A percentile compares a stretch with the other conserved stretches of the same genome.
Conservation (phyloP, 164 flowering plant genomes). For the Vitis amurensis region DNA sequence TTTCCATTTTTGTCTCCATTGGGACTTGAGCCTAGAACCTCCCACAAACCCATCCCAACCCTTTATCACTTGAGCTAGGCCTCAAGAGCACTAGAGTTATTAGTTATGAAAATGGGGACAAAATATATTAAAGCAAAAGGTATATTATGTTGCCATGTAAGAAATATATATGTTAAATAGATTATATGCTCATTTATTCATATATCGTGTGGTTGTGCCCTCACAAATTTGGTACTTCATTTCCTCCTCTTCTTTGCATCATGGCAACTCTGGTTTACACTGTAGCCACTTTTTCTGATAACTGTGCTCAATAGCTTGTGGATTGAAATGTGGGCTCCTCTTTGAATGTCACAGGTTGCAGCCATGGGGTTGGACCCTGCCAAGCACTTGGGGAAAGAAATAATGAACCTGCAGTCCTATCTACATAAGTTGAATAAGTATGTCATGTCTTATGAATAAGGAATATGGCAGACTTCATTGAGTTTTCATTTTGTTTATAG, state of each 20-base stretch:
- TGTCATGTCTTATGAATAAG: conserved; percentile 6
- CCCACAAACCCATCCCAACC: no score
- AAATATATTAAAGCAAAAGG: background rate
- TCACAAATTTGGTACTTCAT: background rate
- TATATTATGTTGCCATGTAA: background rate
- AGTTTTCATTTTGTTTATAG: no score
- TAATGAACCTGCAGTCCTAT: conserved; percentile 51
- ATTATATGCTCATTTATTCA: background rate
- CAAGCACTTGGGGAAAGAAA: conserved; percentile 87
- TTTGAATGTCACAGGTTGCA: conserved; percentile 62
- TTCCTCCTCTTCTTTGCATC: background rate
- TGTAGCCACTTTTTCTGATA: background rate
- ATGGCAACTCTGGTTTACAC: background rate
- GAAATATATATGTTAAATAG: background rate
- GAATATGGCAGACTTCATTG: no score
- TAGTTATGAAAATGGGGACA: background rate
- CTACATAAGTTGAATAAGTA: conserved; percentile 84
- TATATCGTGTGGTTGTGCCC: background rate
- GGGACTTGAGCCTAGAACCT: no score
- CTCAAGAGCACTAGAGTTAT: no score
- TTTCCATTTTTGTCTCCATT: no score
- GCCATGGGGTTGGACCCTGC: conserved; percentile 85
- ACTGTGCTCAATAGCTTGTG: background rate
- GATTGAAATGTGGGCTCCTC: background rate
- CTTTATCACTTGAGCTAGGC: no score